These are phyloP conservation scores for Climacium dendroides DNA, from an alignment of 225 moss, liverwort and hornwort genomes.

Conservation along the genomic window DNA sequence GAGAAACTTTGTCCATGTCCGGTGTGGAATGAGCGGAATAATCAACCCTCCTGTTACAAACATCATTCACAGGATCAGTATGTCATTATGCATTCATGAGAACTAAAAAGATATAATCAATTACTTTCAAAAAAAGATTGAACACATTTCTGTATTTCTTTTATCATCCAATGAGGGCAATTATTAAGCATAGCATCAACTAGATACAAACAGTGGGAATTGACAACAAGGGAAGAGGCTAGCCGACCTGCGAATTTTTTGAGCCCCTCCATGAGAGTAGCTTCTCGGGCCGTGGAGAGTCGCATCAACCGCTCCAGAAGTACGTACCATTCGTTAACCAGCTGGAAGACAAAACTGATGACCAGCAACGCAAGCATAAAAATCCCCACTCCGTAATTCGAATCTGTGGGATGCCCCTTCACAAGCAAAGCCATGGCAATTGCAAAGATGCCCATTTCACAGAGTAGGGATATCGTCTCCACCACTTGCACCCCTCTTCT, in stretches of 20 bases:
- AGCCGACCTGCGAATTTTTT: constrained; percentile 3
- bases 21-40: constrained; percentile 59
- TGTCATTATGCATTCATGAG: neutral
- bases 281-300: constrained; percentile 1
- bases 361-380: constrained; percentile 46
- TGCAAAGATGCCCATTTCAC: constrained; percentile 53
- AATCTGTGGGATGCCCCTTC: constrained; percentile 36
- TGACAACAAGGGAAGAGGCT: neutral
- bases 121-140: neutral
- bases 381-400: constrained; percentile 38
- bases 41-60: constrained; percentile 33
- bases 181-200: neutral
- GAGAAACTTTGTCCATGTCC: constrained; percentile 41
- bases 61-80: neutral
- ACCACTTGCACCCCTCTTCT: constrained; percentile 72
- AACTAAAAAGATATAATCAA: neutral
- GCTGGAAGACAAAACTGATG: constrained; percentile 27
- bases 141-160: neutral
- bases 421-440: constrained; percentile 52
- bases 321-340: constrained; percentile 24
- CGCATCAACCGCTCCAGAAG: constrained; percentile 26
- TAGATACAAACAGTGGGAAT: neutral
- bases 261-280: constrained; percentile 3
- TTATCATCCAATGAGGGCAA: neutral
- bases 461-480: constrained; percentile 65